These are phyloP conservation scores for Gossypium mustelinum DNA, from an alignment of 345 rosid species.

Conservation along the genomic window DNA sequence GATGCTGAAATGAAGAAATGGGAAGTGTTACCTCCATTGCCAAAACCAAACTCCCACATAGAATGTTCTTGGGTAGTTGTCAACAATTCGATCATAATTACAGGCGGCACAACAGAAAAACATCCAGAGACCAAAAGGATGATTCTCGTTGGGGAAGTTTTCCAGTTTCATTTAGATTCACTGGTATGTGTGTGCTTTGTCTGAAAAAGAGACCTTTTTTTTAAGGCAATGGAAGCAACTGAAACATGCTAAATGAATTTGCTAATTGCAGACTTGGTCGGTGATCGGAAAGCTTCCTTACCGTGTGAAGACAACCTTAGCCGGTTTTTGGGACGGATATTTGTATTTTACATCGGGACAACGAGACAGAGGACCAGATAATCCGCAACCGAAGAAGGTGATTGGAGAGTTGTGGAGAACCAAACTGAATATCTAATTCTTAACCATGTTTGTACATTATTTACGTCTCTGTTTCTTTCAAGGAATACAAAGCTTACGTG, in stretches of 20 bases:
- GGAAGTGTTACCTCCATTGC: slow-evolving; percentile 66
- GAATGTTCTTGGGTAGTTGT: slow-evolving; percentile 74
- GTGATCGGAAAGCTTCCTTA: slow-evolving; percentile 78
- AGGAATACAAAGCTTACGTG: neutral
- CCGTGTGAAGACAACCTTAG: slow-evolving; percentile 63
- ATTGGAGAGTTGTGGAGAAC: slow-evolving; percentile 84
- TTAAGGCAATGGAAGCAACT: neutral
- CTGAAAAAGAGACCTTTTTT: neutral
- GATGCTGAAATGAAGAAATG: slow-evolving; percentile 64
- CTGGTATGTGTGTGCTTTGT: slow-evolving; percentile 31
- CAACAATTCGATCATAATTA: slow-evolving; percentile 68
- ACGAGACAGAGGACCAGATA: slow-evolving; percentile 71
- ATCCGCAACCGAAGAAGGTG: slow-evolving; percentile 77
- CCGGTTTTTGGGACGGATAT: slow-evolving; percentile 78
- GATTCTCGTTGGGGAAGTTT: slow-evolving; percentile 74
- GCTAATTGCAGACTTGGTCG: slow-evolving; percentile 63
- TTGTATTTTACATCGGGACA: slow-evolving; percentile 85
- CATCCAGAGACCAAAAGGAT: slow-evolving; percentile 75
- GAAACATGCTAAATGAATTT: slow-evolving; percentile 38
- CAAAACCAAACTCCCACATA: slow-evolving; percentile 77
- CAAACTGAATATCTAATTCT: slow-evolving; percentile 43
- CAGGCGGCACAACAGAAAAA: slow-evolving; percentile 83
- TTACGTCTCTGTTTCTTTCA: neutral
- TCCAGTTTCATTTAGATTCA: slow-evolving; percentile 60
- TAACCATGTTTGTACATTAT: neutral